Evolutionary conservation across 148 eudicot species (phyloP).

Genomic region (Heliamphora exappendiculata): DNA sequence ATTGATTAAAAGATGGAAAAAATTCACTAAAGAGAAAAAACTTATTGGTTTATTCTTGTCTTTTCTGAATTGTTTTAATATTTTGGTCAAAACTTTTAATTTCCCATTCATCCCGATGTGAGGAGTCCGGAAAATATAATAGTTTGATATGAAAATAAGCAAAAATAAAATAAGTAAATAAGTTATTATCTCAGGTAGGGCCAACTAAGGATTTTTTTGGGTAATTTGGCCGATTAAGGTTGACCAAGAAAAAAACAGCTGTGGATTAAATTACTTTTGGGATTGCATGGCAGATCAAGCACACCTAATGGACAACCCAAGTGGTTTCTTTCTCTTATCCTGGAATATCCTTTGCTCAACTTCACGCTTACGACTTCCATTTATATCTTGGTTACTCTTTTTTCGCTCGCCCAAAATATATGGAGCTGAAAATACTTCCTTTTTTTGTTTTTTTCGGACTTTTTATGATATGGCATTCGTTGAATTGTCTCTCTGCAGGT

Average conservation of each 20-base stretch:
- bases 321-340: slow-evolving; percentile 83
- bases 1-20: too few species aligned
- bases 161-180: too few species aligned
- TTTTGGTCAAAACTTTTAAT: too few species aligned
- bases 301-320: slow-evolving; percentile 97
- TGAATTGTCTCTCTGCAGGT: slow-evolving; percentile 43
- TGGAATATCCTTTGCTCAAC: slow-evolving; percentile 87
- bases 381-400: slow-evolving; percentile 61
- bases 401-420: background rate
- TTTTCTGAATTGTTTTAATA: too few species aligned
- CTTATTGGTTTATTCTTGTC: too few species aligned
- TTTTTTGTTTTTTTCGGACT: background rate
- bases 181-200: too few species aligned
- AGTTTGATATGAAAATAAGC: too few species aligned
- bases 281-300: slow-evolving; percentile 49
- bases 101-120: too few species aligned
- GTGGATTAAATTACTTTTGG: background rate
- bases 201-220: too few species aligned
- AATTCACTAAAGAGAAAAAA: too few species aligned
- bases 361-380: slow-evolving; percentile 91
- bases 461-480: background rate
- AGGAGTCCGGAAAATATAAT: too few species aligned
- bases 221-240: too few species aligned
- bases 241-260: background rate
- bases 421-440: background rate